These are phyloP conservation scores for Ophiostoma novo-ulmi DNA, from an alignment of 2,329 filamentous ascomycete genomes.

Conservation along the genomic window DNA sequence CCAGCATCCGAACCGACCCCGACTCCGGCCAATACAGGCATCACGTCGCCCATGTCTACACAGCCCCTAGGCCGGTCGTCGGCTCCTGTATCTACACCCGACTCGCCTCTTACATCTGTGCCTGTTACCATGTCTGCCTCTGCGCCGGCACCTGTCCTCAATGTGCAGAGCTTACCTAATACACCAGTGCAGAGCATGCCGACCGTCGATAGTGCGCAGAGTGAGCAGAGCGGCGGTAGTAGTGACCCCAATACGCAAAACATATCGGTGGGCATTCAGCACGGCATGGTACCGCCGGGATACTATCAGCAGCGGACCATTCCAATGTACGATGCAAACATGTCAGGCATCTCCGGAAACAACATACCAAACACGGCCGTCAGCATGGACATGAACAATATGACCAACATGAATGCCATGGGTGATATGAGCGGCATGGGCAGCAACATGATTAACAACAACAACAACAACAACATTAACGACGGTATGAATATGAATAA, in stretches of 20 bases:
- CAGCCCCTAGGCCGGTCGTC: background rate
- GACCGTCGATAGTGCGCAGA: background rate
- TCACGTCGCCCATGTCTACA: background rate
- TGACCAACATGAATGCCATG: background rate
- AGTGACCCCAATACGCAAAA: background rate
- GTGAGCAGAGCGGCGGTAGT: background rate
- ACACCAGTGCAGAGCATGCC: background rate
- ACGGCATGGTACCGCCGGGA: background rate
- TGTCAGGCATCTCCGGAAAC: background rate
- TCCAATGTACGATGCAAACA: background rate
- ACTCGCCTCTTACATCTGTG: background rate
- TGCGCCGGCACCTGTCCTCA: background rate
- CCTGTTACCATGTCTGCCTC: background rate
- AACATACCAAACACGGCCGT: background rate
- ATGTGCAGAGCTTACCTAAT: background rate
- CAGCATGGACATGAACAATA: background rate
- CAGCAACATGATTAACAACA: background rate
- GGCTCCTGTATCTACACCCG: background rate
- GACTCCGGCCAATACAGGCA: background rate
- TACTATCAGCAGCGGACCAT: constrained; percentile 2
- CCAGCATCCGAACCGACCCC: background rate
- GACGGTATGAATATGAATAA: background rate
- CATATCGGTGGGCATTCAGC: background rate
- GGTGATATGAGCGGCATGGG: background rate
- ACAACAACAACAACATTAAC: background rate